These are phyloP conservation scores for Candida frijolesensis DNA, from an alignment of 1,139 yeast genomes.

Conservation along the genomic window DNA sequence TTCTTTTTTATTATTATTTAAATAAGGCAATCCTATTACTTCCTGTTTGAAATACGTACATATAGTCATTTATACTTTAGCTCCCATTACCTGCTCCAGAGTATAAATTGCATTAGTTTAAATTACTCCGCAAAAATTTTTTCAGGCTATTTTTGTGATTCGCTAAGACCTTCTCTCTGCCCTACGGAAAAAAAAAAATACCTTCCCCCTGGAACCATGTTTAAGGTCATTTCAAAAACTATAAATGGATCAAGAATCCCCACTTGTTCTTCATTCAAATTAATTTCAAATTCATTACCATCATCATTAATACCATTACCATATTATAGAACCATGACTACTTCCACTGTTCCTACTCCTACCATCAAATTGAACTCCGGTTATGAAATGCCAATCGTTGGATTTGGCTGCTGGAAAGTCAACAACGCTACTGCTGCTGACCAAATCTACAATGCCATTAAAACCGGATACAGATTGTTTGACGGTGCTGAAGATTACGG, in stretches of 20 bases:
- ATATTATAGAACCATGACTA: background rate
- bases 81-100: too few species aligned
- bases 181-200: background rate
- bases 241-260: background rate
- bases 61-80: background rate
- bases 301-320: background rate
- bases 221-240: too few species aligned
- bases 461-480: slow-evolving; percentile 71
- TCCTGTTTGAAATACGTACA: background rate
- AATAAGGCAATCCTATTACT: background rate
- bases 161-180: slow-evolving; percentile 1
- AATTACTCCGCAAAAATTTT: background rate
- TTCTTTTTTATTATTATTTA: background rate
- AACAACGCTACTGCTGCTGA: slow-evolving; percentile 57
- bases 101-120: background rate
- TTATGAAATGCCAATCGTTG: slow-evolving; percentile 61
- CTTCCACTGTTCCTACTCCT: slow-evolving; percentile 5
- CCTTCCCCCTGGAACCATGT: too few species aligned
- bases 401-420: slow-evolving; percentile 72
- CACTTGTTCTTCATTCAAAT: background rate
- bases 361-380: slow-evolving; percentile 60
- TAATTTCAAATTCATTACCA: background rate
- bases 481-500: slow-evolving; percentile 83
- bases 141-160: background rate
- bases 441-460: slow-evolving; percentile 66